These are phyloP conservation scores for Citrus trifoliata DNA, from an alignment of 345 rosid genomes.

Conservation along the genomic window DNA sequence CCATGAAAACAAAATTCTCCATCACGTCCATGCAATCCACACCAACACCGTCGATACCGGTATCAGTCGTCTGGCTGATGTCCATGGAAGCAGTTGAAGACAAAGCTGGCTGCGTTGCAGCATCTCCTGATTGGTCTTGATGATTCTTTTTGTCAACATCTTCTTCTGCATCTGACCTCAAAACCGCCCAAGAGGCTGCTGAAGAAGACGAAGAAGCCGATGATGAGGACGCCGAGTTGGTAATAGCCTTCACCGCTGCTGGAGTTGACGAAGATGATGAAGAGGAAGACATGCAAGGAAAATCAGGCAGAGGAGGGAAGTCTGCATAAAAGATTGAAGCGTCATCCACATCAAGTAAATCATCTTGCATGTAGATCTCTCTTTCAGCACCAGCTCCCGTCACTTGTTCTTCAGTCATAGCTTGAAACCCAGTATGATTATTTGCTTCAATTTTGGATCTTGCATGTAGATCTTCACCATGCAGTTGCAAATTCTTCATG, in stretches of 20 bases:
- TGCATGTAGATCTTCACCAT: conserved; percentile 29
- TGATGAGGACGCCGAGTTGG: conserved; percentile 50
- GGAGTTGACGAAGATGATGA: conserved; percentile 87
- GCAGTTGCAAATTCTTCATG: conserved; percentile 27
- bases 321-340: conserved; percentile 59
- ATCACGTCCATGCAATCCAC: conserved; percentile 66
- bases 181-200: conserved; percentile 76
- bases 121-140: conserved; percentile 12
- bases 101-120: conserved; percentile 35
- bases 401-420: conserved; percentile 23
- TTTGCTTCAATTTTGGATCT: conserved; percentile 16
- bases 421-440: conserved; percentile 23
- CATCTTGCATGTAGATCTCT: conserved; percentile 62
- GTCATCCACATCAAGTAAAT: conserved; percentile 49
- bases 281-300: conserved; percentile 98
- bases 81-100: conserved; percentile 84
- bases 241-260: conserved; percentile 55
- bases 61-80: conserved; percentile 35
- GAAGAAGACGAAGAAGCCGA: conserved; percentile 58
- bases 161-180: conserved; percentile 63
- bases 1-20: conserved; percentile 86
- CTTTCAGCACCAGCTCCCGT: conserved; percentile 17
- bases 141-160: conserved; percentile 26
- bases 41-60: conserved; percentile 34
- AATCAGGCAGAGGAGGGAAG: conserved; percentile 71